Conservation (phyloP, 495 filamentous ascomycete species). For the Trypethelium eluteriae region DNA sequence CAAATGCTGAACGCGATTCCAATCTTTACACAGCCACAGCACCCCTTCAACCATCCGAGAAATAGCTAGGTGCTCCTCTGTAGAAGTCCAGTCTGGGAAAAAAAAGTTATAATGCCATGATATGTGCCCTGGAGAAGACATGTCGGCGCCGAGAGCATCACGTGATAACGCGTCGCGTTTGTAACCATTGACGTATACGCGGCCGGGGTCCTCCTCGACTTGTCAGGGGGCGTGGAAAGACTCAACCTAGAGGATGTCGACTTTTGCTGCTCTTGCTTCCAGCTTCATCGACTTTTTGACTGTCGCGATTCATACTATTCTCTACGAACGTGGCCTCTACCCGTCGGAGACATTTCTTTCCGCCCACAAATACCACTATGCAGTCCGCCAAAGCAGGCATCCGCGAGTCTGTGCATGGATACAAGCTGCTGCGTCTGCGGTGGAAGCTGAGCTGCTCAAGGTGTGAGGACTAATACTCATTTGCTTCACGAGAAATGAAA, state of each 20-base stretch:
- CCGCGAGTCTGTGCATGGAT: slow-evolving; percentile 89
- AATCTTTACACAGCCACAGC: too few relatives aligned
- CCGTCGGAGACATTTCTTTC: slow-evolving; percentile 71
- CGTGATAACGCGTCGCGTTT: slow-evolving; percentile 2
- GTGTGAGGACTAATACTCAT: background rate
- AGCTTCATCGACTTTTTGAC: slow-evolving; percentile 73
- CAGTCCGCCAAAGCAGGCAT: slow-evolving; percentile 82
- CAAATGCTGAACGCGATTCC: background rate
- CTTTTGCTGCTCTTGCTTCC: slow-evolving; percentile 44
- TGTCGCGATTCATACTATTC: slow-evolving; percentile 84
- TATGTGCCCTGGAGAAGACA: background rate
- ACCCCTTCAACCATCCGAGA: too few relatives aligned
- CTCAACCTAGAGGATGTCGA: slow-evolving; percentile 25
- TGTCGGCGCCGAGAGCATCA: background rate
- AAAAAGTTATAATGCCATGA: background rate
- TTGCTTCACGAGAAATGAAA: background rate
- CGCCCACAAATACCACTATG: slow-evolving; percentile 77
- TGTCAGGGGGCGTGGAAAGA: background rate
- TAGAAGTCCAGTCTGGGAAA: background rate
- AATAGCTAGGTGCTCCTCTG: too few relatives aligned
- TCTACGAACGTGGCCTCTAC: slow-evolving; percentile 81
- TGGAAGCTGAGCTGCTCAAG: slow-evolving; percentile 64
- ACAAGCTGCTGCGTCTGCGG: slow-evolving; percentile 68
- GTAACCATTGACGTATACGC: background rate
- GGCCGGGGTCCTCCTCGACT: background rate